Conservation (phyloP, 2,329 filamentous ascomycete genomes). For the Mollisiaceae sp. region DNA sequence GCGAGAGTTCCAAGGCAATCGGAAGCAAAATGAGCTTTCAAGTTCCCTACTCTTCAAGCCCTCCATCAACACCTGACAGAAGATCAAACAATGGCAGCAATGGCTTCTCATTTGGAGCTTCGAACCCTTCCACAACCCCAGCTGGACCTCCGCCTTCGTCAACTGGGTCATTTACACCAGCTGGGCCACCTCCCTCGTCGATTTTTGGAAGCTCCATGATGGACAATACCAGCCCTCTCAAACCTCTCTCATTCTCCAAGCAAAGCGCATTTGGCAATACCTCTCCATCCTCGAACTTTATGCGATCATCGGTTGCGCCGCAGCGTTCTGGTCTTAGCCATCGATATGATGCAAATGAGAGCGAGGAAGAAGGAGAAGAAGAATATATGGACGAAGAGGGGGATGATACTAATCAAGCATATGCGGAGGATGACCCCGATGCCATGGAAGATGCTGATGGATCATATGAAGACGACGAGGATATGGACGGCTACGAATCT, state of each 20-base stretch:
- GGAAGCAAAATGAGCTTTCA: slow-evolving; percentile 27
- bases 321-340: slow-evolving; percentile 59
- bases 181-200: slow-evolving; percentile 56
- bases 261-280: slow-evolving; percentile 35
- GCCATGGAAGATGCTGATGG: slow-evolving; percentile 48
- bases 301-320: slow-evolving; percentile 27
- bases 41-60: slow-evolving; percentile 40
- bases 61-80: slow-evolving; percentile 44
- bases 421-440: slow-evolving; percentile 28
- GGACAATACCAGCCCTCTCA: slow-evolving; percentile 37
- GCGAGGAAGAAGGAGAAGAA: slow-evolving; percentile 49
- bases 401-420: slow-evolving; percentile 32
- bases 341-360: slow-evolving; percentile 47
- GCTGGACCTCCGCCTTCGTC: slow-evolving; percentile 59
- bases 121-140: slow-evolving; percentile 59
- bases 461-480: slow-evolving; percentile 47
- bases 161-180: slow-evolving; percentile 59
- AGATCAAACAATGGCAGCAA: slow-evolving; percentile 37
- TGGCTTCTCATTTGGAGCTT: slow-evolving; percentile 38
- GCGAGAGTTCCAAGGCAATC: not conserved
- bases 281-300: slow-evolving; percentile 30
- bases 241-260: slow-evolving; percentile 45
- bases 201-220: slow-evolving; percentile 57
- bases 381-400: slow-evolving; percentile 45
- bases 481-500: slow-evolving; percentile 34